Evolutionary conservation across 108 stramenopile species (phyloP).

Genomic region (Nannochloropsis oceanica): DNA sequence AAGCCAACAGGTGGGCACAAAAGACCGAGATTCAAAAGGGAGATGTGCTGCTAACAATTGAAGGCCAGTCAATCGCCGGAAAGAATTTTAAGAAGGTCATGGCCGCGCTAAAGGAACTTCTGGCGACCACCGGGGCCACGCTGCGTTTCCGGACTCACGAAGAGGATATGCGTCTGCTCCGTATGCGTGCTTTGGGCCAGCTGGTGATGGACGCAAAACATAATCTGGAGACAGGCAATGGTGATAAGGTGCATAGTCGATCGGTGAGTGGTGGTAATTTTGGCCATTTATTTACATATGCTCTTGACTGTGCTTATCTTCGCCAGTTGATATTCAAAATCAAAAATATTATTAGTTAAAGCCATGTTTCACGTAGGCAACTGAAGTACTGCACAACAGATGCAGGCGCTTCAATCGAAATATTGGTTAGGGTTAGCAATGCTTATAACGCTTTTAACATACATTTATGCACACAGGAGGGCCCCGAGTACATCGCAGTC

Average conservation of each 20-base stretch:
- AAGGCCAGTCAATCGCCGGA: slow-evolving; percentile 47
- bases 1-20: slow-evolving; percentile 55
- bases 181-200: slow-evolving; percentile 30
- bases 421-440: neutral
- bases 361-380: too few species aligned
- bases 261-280: too few species aligned
- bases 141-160: slow-evolving; percentile 74
- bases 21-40: slow-evolving; percentile 70
- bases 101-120: slow-evolving; percentile 49
- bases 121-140: neutral
- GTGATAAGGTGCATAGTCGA: too few species aligned
- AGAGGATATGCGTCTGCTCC: slow-evolving; percentile 59
- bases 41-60: slow-evolving; percentile 67
- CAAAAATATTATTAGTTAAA: neutral
- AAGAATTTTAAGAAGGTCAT: slow-evolving; percentile 66
- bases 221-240: too few species aligned
- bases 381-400: neutral
- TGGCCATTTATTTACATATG: too few species aligned
- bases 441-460: neutral
- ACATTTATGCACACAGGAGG: neutral
- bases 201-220: neutral
- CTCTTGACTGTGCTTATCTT: neutral
- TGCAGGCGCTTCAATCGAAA: neutral
- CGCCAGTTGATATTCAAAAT: neutral
- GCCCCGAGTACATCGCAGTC: neutral